phyloP scores from a whole-genome alignment of 1,284 basidiomycete genomes.

The Coniferiporia weirii region DNA sequence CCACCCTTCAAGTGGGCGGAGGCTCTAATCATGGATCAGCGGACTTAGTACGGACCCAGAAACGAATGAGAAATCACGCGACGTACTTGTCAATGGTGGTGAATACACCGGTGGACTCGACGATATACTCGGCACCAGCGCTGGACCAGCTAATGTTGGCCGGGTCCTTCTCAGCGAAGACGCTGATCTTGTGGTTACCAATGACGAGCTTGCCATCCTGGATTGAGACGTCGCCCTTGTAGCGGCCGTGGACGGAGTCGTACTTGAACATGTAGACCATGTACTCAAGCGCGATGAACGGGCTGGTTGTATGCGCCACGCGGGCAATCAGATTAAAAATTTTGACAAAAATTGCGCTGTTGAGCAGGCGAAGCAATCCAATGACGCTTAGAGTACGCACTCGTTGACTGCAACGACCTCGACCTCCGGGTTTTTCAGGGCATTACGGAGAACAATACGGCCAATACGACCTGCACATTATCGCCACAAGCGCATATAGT shows the following conservation, averaged over 20 bases:
- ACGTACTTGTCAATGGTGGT: constrained; percentile 83
- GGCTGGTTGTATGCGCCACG: constrained; percentile 39
- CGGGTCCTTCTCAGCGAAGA: constrained; percentile 89
- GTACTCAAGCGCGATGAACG: constrained; percentile 95
- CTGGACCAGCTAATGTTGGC: constrained; percentile 81
- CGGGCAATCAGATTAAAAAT: constrained; percentile 11
- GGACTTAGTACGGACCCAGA: neutral
- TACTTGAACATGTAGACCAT: constrained; percentile 99
- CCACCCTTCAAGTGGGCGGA: constrained; percentile 95
- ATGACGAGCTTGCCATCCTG: constrained; percentile 91
- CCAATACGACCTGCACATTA: constrained; percentile 81
- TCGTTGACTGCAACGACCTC: constrained; percentile 89
- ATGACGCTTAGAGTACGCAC: constrained; percentile 40
- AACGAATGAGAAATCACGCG: neutral
- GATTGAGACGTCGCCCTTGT: constrained; percentile 80
- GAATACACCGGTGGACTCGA: constrained; percentile 99
- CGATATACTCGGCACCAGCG: constrained; percentile 86
- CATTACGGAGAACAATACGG: constrained; percentile 97
- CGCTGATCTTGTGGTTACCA: constrained; percentile 73
- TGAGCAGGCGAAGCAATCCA: neutral
- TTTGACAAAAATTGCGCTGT: neutral
- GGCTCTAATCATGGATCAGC: constrained; percentile 52
- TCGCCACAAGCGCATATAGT: constrained; percentile 11
- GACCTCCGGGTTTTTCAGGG: constrained; percentile 72
- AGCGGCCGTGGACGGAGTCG: constrained; percentile 96